Evolutionary conservation across 1,139 yeast genomes (phyloP).

Genomic region (Pichia sorboxylosa): DNA sequence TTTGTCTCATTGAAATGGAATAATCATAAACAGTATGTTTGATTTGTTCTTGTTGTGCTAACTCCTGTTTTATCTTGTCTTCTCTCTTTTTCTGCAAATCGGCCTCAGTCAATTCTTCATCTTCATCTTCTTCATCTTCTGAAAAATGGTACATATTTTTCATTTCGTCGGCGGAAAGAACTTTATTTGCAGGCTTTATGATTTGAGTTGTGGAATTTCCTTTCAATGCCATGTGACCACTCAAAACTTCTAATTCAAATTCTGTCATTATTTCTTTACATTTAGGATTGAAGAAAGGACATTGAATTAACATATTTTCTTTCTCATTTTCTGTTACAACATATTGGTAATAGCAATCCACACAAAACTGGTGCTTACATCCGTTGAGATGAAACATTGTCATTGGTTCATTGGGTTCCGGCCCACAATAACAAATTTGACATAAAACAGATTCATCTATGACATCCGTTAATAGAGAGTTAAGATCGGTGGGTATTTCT

Average conservation of each 20-base stretch:
- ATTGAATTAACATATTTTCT: slow-evolving; percentile 49
- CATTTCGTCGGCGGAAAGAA: background rate
- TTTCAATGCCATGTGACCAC: slow-evolving; percentile 13
- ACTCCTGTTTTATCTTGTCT: background rate
- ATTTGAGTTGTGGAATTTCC: background rate
- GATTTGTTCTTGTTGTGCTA: slow-evolving; percentile 1
- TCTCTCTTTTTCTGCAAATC: slow-evolving; percentile 2
- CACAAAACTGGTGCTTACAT: slow-evolving; percentile 66
- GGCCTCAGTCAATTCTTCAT: slow-evolving; percentile 2
- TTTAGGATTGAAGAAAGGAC: slow-evolving; percentile 36
- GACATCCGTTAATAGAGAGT: slow-evolving; percentile 14
- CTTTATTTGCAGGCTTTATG: background rate
- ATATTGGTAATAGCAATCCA: slow-evolving; percentile 54
- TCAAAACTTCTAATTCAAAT: slow-evolving; percentile 18
- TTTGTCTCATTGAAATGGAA: slow-evolving; percentile 14
- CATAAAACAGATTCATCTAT: slow-evolving; percentile 36
- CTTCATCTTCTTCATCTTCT: slow-evolving; percentile 4
- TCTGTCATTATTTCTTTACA: slow-evolving; percentile 17
- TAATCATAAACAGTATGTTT: slow-evolving; percentile 19
- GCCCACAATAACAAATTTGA: slow-evolving; percentile 58
- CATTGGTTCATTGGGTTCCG: slow-evolving; percentile 21
- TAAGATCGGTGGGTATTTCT: slow-evolving; percentile 7
- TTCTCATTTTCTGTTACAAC: slow-evolving; percentile 34
- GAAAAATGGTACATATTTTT: background rate
- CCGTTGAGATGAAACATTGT: slow-evolving; percentile 37